Percentiles rank a stretch among this genome's conserved stretches.
phyloP scores from a whole-genome alignment of 352 stramenopile species.

The Vaucheria bursata region DNA sequence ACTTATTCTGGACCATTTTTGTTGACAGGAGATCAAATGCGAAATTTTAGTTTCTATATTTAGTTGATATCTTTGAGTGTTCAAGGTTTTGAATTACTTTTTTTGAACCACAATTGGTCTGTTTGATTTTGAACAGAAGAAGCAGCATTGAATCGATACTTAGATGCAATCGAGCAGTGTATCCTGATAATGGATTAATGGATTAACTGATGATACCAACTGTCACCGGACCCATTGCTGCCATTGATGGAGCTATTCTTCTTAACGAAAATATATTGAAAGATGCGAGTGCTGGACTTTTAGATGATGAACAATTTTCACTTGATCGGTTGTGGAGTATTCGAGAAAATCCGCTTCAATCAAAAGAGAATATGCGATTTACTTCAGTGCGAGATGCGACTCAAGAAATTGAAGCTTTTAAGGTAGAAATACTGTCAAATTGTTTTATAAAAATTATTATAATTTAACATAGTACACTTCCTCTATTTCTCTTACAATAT shows the following conservation, averaged over 20 bases:
- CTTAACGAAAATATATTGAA: not conserved
- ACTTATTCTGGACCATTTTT: no score
- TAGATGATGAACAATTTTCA: not conserved
- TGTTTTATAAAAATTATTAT: not conserved
- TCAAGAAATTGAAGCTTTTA: not conserved
- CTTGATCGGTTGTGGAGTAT: not conserved
- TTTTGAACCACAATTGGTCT: no score
- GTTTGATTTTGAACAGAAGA: no score
- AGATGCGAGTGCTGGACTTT: not conserved
- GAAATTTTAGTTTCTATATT: no score
- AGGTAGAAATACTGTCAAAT: not conserved
- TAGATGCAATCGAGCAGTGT: no score
- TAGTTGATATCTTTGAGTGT: no score
- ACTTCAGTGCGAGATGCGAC: not conserved
- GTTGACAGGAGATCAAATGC: no score
- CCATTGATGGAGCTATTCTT: not conserved
- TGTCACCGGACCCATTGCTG: not conserved
- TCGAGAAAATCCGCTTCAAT: not conserved
- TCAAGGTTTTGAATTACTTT: no score
- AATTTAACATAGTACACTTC: not conserved
- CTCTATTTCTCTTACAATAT: not conserved
- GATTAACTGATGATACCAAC: constrained; percentile 3
- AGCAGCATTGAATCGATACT: no score
- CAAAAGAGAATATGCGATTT: not conserved
- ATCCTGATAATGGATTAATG: no score